Evolutionary conservation across 2,329 filamentous ascomycete species (phyloP).

Genomic region (Phaeophleospora eucalypticola): DNA sequence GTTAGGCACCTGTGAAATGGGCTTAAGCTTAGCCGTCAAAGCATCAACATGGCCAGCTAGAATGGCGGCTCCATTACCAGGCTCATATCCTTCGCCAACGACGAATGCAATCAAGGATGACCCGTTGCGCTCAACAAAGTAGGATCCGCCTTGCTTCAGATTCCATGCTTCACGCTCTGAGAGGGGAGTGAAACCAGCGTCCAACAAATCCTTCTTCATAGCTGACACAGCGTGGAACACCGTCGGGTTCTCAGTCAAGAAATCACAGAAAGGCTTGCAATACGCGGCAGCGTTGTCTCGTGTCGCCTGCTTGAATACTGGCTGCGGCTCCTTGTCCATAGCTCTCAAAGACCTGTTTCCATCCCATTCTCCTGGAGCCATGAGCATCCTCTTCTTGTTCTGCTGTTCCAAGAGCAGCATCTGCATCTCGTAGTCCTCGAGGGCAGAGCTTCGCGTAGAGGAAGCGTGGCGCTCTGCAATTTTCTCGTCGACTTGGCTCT

Average conservation of each 20-base stretch:
- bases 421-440: constrained; percentile 82
- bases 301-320: constrained; percentile 20
- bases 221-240: constrained; percentile 85
- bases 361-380: background rate
- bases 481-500: too few species aligned
- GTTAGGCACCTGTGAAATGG: constrained; percentile 76
- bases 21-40: constrained; percentile 85
- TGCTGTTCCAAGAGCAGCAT: constrained; percentile 65
- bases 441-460: too few species aligned
- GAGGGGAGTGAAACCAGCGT: constrained; percentile 72
- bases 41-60: constrained; percentile 92
- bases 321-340: too few species aligned
- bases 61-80: constrained; percentile 82
- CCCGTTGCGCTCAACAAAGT: constrained; percentile 81
- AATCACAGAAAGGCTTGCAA: constrained; percentile 59
- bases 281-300: constrained; percentile 28
- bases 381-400: constrained; percentile 8
- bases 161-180: constrained; percentile 79
- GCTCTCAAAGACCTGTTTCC: too few species aligned
- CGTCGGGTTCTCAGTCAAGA: constrained; percentile 85
- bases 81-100: constrained; percentile 73
- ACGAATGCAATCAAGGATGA: constrained; percentile 81
- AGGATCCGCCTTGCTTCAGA: constrained; percentile 77
- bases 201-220: constrained; percentile 67
- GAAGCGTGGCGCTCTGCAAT: too few species aligned